phyloP scores from a whole-genome alignment of 371 early-diverging fungal genomes.

The Gilbertella persicaria region DNA sequence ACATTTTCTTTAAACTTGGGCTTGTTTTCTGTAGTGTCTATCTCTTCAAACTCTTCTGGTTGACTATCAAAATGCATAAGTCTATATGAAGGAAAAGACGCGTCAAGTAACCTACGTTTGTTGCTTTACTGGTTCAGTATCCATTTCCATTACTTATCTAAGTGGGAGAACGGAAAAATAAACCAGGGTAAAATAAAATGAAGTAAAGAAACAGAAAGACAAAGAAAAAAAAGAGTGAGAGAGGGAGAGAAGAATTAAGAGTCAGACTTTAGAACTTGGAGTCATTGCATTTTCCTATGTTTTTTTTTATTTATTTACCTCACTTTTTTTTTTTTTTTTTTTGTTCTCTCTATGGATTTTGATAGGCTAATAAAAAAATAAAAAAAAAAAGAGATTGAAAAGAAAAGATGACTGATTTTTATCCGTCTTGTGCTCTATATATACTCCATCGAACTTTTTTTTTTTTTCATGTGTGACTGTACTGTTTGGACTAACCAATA shows the following conservation, averaged over 20 bases:
- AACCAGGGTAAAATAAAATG: constrained; percentile 8
- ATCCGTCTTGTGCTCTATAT: too few species aligned
- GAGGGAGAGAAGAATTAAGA: constrained; percentile 9
- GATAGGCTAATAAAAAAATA: constrained; percentile 12
- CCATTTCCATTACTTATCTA: constrained; percentile 8
- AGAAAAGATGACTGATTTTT: not conserved
- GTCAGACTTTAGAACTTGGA: constrained; percentile 11
- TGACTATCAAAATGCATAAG: not conserved
- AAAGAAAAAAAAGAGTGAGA: constrained; percentile 3
- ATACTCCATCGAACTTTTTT: too few species aligned
- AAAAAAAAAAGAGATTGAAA: constrained; percentile 19
- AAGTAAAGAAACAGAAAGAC: not conserved
- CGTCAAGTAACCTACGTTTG: constrained; percentile 6
- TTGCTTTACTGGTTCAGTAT: not conserved
- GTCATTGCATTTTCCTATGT: not conserved
- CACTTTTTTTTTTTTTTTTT: constrained; percentile 1
- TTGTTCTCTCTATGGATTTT: constrained; percentile 1
- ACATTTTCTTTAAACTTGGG: constrained; percentile 19
- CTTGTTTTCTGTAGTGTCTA: constrained; percentile 11
- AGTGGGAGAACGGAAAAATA: constrained; percentile 4
- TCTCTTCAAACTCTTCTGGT: constrained; percentile 22
- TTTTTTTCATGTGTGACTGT: too few species aligned
- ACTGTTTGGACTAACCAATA: too few species aligned
- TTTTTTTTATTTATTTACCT: not conserved
- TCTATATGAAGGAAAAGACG: not conserved